A percentile compares a stretch with the other conserved stretches of the same genome.
phyloP scores from a whole-genome alignment of 768 basidiomycete genomes.

The Pulveroboletus sp. region DNA sequence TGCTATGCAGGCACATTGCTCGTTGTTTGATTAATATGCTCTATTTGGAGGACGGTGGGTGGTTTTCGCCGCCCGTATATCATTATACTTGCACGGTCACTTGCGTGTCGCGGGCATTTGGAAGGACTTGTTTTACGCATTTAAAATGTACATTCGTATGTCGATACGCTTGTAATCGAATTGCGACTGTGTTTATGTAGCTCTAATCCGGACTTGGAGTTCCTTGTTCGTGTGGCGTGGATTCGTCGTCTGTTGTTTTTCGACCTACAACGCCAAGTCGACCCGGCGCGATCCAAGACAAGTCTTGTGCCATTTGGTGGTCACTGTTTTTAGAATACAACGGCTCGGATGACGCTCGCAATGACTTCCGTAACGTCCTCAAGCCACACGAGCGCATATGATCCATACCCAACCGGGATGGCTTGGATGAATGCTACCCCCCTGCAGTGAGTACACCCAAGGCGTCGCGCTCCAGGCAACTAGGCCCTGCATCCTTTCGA shows the following conservation, averaged over 20 bases:
- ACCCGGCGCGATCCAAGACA: too few species aligned
- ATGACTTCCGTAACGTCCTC: background rate
- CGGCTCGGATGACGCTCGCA: background rate
- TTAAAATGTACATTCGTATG: background rate
- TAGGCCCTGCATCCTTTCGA: too few species aligned
- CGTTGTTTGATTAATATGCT: background rate
- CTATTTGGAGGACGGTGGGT: background rate
- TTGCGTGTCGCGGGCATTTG: background rate
- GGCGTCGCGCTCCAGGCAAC: background rate
- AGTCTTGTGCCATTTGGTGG: too few species aligned
- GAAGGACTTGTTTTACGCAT: background rate
- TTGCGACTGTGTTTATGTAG: too few species aligned
- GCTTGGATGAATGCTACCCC: background rate
- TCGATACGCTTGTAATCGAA: background rate
- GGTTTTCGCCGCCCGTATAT: too few species aligned
- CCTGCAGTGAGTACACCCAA: background rate
- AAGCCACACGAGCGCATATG: background rate
- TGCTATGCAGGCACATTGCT: background rate
- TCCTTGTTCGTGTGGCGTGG: too few species aligned
- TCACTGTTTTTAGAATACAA: slow-evolving; percentile 13
- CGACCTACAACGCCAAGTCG: too few species aligned
- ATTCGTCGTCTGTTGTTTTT: background rate
- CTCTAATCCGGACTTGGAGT: too few species aligned
- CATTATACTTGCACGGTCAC: too few species aligned
- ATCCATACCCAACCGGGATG: too few species aligned